These are phyloP conservation scores for Ceratobasidium sp. DNA, from an alignment of 1,284 basidiomycete species.

Conservation along the genomic window DNA sequence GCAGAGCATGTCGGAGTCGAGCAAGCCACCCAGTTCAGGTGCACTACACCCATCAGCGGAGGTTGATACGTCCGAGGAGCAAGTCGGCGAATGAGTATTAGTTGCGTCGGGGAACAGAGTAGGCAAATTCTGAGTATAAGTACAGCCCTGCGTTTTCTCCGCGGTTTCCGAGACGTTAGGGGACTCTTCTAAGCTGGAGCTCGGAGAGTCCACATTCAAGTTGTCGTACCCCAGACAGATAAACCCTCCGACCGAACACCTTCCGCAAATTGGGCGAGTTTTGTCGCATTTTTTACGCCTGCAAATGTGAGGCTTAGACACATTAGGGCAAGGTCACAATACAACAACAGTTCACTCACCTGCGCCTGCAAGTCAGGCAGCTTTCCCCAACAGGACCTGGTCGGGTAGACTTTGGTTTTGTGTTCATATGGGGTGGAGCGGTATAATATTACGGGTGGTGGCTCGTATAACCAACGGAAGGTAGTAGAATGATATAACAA, in stretches of 20 bases:
- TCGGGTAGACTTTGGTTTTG: not conserved
- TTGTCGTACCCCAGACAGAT: conserved; percentile 18
- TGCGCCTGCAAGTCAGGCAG: not conserved
- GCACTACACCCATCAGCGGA: no score
- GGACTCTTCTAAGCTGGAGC: not conserved
- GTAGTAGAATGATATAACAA: not conserved
- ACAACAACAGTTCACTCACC: not conserved
- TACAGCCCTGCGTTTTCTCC: not conserved
- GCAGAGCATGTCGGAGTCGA: no score
- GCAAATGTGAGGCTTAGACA: not conserved
- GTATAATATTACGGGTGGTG: no score
- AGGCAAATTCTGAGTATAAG: not conserved
- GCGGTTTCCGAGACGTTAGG: not conserved
- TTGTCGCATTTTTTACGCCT: conserved; percentile 39
- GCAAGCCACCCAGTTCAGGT: no score
- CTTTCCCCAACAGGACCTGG: not conserved
- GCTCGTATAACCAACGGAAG: not conserved
- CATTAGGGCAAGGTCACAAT: not conserved
- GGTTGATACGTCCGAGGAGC: no score
- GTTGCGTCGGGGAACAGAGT: no score
- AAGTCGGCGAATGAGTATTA: no score
- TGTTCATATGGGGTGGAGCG: not conserved
- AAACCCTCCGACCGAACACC: conserved; percentile 17
- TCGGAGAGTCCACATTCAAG: not conserved
- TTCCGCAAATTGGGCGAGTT: conserved; percentile 15